phyloP scores from a whole-genome alignment of 495 filamentous ascomycete genomes.

The Penicillium diatomitis region DNA sequence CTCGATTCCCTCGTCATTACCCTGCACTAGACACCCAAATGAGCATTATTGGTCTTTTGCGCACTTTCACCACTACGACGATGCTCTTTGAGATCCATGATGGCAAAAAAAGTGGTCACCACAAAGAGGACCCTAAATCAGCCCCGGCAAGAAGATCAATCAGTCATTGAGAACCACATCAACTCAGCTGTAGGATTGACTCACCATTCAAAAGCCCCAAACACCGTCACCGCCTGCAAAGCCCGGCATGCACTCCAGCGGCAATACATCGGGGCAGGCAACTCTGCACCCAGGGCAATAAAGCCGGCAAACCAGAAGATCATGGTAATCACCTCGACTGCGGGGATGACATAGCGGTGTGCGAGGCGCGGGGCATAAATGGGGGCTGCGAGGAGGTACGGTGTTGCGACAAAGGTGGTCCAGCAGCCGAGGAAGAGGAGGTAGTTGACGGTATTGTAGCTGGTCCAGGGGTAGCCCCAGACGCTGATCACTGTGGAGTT shows the following conservation, averaged over 20 bases:
- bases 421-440: slow-evolving; percentile 66
- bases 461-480: slow-evolving; percentile 20
- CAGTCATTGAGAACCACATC: background rate
- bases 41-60: slow-evolving; percentile 15
- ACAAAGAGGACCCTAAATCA: slow-evolving; percentile 42
- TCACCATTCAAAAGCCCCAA: slow-evolving; percentile 52
- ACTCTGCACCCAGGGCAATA: slow-evolving; percentile 58
- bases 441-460: slow-evolving; percentile 48
- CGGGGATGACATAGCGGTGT: slow-evolving; percentile 54
- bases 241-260: slow-evolving; percentile 36
- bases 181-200: slow-evolving; percentile 6
- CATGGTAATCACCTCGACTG: slow-evolving; percentile 62
- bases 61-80: slow-evolving; percentile 13
- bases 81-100: slow-evolving; percentile 14
- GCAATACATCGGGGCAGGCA: slow-evolving; percentile 41
- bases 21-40: slow-evolving; percentile 12
- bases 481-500: slow-evolving; percentile 18
- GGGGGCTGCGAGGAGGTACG: slow-evolving; percentile 57
- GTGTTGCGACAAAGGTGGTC: slow-evolving; percentile 55
- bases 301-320: slow-evolving; percentile 85
- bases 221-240: slow-evolving; percentile 43
- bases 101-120: slow-evolving; percentile 26
- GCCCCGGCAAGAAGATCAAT: too few relatives aligned
- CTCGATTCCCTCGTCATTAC: background rate
- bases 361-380: slow-evolving; percentile 46